Conservation (phyloP, 148 eudicot species). For the Chenopodium suecicum region DNA sequence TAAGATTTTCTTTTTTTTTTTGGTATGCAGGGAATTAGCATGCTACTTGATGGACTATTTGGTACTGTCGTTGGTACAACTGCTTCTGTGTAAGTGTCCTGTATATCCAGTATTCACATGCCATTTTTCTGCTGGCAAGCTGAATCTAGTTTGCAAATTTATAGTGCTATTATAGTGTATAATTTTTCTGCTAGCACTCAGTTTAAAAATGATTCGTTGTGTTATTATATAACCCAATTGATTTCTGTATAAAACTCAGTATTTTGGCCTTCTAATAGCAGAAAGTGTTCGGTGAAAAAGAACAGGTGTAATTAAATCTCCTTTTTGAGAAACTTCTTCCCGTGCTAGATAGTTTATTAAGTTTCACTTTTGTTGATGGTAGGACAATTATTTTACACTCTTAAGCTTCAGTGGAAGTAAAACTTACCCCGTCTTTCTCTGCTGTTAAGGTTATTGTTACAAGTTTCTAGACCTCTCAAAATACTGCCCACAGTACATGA, state of each 20-base stretch:
- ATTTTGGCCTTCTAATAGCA: background rate
- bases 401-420: background rate
- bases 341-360: background rate
- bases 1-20: background rate
- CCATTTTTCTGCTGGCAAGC: background rate
- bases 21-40: conserved; percentile 69
- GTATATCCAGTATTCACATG: background rate
- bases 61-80: conserved; percentile 82
- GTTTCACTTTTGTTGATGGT: background rate
- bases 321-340: background rate
- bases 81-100: conserved; percentile 75
- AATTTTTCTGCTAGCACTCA: background rate
- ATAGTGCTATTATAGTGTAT: background rate
- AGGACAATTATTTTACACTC: background rate
- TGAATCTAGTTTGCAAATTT: background rate
- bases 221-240: background rate
- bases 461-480: background rate
- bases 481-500: background rate
- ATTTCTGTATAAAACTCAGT: background rate
- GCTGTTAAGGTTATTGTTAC: background rate
- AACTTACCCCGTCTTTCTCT: background rate
- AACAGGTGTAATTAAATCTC: background rate
- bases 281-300: background rate
- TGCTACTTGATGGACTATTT: conserved; percentile 85
- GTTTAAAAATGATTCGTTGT: background rate